Evolutionary conservation across 2,329 filamentous ascomycete genomes (phyloP).

Genomic region (Fusarium secorum): DNA sequence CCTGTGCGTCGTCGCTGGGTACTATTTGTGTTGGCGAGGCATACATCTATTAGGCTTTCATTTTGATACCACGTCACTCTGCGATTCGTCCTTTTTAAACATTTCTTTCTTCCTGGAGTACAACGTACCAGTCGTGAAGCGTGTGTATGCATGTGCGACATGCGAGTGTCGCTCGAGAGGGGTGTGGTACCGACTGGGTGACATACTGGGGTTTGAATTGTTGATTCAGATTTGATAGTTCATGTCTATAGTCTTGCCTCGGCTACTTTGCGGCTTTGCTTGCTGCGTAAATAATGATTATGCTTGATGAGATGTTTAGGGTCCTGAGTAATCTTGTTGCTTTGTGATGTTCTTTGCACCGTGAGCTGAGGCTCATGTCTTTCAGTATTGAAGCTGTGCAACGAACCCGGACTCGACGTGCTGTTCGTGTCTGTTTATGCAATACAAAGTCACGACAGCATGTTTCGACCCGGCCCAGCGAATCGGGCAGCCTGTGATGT

Average conservation of each 20-base stretch:
- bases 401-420: conserved; percentile 6
- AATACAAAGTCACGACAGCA: conserved; percentile 8
- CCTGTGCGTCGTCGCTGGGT: conserved; percentile 34
- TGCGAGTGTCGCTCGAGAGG: not conserved
- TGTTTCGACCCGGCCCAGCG: conserved; percentile 15
- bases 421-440: not conserved
- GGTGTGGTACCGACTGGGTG: not conserved
- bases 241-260: not conserved
- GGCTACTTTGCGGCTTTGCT: conserved; percentile 2
- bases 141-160: not conserved
- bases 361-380: not conserved
- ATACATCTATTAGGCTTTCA: conserved; percentile 41
- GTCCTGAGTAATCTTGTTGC: not conserved
- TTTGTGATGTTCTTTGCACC: not conserved
- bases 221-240: not conserved
- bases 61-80: conserved; percentile 44
- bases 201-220: not conserved
- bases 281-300: conserved; percentile 16
- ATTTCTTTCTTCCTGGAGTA: conserved; percentile 12
- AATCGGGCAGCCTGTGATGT: conserved; percentile 20
- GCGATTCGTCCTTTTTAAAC: conserved; percentile 32
- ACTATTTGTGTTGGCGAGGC: conserved; percentile 36
- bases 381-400: not conserved
- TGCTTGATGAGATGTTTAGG: conserved; percentile 9
- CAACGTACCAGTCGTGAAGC: conserved; percentile 1